Conservation (phyloP, 176 grass and related monocot species). For the Oryza officinalis region DNA sequence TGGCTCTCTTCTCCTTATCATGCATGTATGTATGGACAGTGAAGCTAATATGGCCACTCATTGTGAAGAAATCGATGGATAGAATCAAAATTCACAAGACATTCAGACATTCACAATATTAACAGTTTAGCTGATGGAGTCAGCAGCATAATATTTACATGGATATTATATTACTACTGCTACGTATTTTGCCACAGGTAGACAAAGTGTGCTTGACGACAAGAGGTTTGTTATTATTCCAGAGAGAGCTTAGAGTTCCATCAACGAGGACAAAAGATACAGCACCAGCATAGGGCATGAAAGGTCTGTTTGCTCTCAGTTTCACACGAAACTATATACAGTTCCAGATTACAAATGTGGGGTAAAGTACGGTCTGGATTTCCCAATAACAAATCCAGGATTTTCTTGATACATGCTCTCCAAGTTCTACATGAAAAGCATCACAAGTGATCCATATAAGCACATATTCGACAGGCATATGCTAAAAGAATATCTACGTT, state of each 20-base stretch:
- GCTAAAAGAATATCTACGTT: background rate
- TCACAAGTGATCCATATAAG: slow-evolving; percentile 1
- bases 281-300: background rate
- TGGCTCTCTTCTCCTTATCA: too few relatives aligned
- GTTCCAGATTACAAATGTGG: slow-evolving; percentile 14
- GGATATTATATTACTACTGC: background rate
- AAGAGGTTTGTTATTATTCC: background rate
- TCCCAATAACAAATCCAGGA: too few relatives aligned
- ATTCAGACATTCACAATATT: too few relatives aligned
- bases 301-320: background rate
- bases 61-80: too few relatives aligned
- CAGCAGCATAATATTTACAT: background rate
- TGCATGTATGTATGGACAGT: too few relatives aligned
- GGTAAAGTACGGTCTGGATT: background rate
- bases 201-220: background rate
- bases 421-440: slow-evolving; percentile 20
- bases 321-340: background rate
- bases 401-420: background rate
- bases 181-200: background rate
- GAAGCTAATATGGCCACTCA: too few relatives aligned
- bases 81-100: too few relatives aligned
- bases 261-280: background rate
- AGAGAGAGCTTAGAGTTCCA: slow-evolving; percentile 19
- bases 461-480: background rate
- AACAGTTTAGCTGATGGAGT: background rate